Evolutionary conservation across 2,329 filamentous ascomycete species (phyloP), one percentile per base, ranked within the genome.

Genomic region (Calonectria pteridis): DNA sequence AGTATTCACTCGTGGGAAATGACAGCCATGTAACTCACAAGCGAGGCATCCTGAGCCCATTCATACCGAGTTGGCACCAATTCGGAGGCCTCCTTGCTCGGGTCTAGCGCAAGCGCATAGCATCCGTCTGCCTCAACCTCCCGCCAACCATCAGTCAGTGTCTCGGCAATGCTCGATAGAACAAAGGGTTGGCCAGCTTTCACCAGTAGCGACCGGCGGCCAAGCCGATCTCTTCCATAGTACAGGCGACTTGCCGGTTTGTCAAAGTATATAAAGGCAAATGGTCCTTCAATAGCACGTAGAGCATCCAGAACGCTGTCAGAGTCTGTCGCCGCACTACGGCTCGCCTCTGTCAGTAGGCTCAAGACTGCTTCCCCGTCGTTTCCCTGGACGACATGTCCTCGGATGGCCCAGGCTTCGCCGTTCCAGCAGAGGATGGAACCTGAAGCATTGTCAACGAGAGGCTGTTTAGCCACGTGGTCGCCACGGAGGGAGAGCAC

Each of bases 381-480:
- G 81, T 98, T 98, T 71, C 92, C 94, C 7, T 81, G 72, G n/a
- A 98, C 87, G 1, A 83, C 79, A 13, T 88, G 79, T 40, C 88
- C 89, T 11, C 84, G 85, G 64, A 98, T 88, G 71, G 90, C 93
- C 97, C 97, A 99, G 1, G 95, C 96, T 83, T 99, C 97, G 53
- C 97, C 97, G 81, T 99, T 99, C 97, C 97, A 99, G 88, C 96
- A 98, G 2, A 99, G 88, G 0, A 94, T 87, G 1, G 93, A 95
- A 5, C 89, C 88, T 0, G 89, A 89, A 0, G 78, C 75, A 3
- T 81, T 46, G 76, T 93, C 90, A 51, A 89, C 83, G 5, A 98
- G 89, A 2, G 97, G 97, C 83, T 98, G 97, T 40, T 85, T 82
- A 9, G 93, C 91, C 64, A 97, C 82, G 75, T 91, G 87, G 64